Evolutionary conservation across 192 early-diverging fungal species (phyloP).

Genomic region (Geranomyces michiganensis): DNA sequence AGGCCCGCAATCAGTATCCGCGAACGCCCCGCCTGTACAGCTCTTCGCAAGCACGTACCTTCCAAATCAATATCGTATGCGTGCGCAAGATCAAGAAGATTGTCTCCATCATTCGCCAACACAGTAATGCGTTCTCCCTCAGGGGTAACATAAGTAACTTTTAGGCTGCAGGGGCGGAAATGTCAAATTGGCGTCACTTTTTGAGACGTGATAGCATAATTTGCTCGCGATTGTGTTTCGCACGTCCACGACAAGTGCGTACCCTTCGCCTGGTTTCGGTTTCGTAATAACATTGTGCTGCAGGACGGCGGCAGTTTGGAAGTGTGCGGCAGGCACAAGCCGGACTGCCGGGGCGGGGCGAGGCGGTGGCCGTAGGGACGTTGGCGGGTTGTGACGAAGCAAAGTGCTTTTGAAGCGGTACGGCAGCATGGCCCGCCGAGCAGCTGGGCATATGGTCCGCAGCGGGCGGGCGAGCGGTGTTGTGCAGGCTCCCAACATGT

Average conservation of each 20-base stretch:
- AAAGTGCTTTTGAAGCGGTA: no score
- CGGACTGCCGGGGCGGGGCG: no score
- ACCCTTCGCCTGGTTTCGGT: conserved; percentile 4
- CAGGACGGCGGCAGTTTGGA: conserved; percentile 1
- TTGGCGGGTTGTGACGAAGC: no score
- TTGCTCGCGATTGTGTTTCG: not conserved
- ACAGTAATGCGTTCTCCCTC: conserved; percentile 79
- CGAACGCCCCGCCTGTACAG: not conserved
- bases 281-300: not conserved
- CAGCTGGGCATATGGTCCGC: no score
- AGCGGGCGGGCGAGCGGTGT: no score
- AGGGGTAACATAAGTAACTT: conserved; percentile 82
- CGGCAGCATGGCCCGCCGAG: no score
- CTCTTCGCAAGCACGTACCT: conserved; percentile 54
- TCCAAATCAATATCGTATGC: conserved; percentile 91
- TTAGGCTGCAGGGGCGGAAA: not conserved
- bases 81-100: conserved; percentile 89
- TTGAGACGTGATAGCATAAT: not conserved
- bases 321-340: not conserved
- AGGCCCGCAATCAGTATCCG: not conserved
- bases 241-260: not conserved
- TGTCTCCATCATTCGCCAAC: conserved; percentile 80
- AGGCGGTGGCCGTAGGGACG: no score
- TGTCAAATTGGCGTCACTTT: not conserved
- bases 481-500: no score